Conservation (phyloP, 169 alveolate species). For the Pseudocohnilembus persalinus region DNA sequence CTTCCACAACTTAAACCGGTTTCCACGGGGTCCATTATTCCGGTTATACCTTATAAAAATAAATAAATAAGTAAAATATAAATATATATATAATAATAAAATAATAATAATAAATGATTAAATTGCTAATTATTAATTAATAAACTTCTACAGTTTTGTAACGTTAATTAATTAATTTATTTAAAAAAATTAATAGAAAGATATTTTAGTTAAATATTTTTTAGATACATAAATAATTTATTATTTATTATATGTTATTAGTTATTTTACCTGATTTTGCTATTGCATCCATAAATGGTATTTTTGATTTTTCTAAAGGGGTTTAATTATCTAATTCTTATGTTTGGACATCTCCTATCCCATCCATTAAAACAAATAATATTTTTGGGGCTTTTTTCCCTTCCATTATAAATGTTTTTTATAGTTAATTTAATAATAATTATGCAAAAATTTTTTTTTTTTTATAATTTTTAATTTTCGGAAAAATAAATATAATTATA, state of each 20-base stretch:
- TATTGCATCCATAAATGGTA: constrained; percentile 51
- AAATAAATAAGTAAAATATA: background rate
- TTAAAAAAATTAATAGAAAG: background rate
- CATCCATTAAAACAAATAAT: constrained; percentile 67
- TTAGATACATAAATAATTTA: too few relatives aligned
- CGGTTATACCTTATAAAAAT: constrained; percentile 37
- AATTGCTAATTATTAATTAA: background rate
- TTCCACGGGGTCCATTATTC: constrained; percentile 78
- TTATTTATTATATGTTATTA: background rate
- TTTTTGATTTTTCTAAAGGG: constrained; percentile 36
- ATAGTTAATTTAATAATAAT: too few relatives aligned
- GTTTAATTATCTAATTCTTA: constrained; percentile 35
- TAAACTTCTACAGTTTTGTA: too few relatives aligned
- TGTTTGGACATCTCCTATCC: constrained; percentile 51
- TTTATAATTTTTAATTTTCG: too few relatives aligned
- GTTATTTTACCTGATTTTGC: constrained; percentile 45
- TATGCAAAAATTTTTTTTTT: too few relatives aligned
- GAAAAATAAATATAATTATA: too few relatives aligned
- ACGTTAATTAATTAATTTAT: background rate
- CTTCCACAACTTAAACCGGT: constrained; percentile 76
- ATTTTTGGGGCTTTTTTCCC: constrained; percentile 11
- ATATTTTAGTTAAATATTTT: too few relatives aligned
- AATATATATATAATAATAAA: background rate
- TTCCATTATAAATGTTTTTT: too few relatives aligned
- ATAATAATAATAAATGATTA: background rate